Percentiles rank a stretch among this genome's conserved stretches.
Evolutionary conservation across 768 basidiomycete genomes (phyloP).

Genomic region (Hygrocybe coccinea): DNA sequence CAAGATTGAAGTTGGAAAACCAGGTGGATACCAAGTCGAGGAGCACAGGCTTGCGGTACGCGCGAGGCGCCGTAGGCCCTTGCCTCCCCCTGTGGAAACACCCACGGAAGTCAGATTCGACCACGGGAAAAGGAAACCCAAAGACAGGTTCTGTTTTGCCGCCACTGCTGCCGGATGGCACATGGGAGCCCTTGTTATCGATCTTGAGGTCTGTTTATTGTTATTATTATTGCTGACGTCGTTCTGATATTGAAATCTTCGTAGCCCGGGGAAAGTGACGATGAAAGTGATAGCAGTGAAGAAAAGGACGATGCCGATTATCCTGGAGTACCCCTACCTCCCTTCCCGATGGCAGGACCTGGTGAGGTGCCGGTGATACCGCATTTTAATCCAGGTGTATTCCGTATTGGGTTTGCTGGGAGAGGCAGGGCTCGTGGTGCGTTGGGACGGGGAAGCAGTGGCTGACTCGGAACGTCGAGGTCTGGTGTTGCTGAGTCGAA

Average conservation of each 20-base stretch:
- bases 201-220: conserved; percentile 56
- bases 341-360: conserved; percentile 8
- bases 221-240: conserved; percentile 6
- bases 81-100: conserved; percentile 43
- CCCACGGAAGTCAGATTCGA: conserved; percentile 76
- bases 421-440: not conserved
- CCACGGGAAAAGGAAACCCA: conserved; percentile 43
- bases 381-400: conserved; percentile 22
- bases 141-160: conserved; percentile 70
- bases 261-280: conserved; percentile 34
- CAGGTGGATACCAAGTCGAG: conserved; percentile 54
- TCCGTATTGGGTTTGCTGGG: conserved; percentile 59
- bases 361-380: conserved; percentile 13
- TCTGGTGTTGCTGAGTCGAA: not conserved
- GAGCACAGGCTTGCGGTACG: conserved; percentile 24
- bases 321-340: conserved; percentile 9
- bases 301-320: conserved; percentile 10
- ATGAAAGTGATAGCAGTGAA: conserved; percentile 32
- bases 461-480: not conserved
- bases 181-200: conserved; percentile 81
- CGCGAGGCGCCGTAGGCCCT: conserved; percentile 24
- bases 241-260: conserved; percentile 23
- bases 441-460: not conserved
- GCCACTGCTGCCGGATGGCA: conserved; percentile 90
- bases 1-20: conserved; percentile 44